A percentile compares a stretch with the other conserved stretches of the same genome.
phyloP scores from a whole-genome alignment of 2,329 filamentous ascomycete species.

The Colletotrichum sp. region DNA sequence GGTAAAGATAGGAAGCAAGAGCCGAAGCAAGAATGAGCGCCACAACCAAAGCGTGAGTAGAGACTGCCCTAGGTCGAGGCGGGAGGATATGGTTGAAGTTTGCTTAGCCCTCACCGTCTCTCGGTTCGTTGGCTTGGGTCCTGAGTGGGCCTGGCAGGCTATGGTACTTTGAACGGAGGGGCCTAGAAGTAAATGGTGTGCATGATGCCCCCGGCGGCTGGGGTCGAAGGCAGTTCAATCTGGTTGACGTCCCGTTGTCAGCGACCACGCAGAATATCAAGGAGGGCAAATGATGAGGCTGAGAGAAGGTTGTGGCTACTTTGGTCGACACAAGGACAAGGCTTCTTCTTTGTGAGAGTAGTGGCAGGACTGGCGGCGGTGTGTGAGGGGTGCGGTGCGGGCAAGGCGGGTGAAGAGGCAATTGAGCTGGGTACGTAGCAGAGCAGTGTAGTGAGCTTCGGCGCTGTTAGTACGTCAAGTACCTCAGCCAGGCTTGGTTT shows the following conservation, averaged over 20 bases:
- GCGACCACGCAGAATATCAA: neutral
- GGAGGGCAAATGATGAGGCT: neutral
- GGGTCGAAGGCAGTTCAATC: neutral
- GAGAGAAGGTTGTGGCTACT: neutral
- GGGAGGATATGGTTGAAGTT: neutral
- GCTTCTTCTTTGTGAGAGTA: neutral
- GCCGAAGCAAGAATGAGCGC: neutral
- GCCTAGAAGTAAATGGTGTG: conserved; percentile 2
- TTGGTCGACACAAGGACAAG: neutral
- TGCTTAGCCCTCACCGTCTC: neutral
- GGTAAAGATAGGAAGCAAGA: neutral
- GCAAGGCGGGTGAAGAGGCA: neutral
- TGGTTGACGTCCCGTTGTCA: neutral
- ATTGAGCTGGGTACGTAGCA: neutral
- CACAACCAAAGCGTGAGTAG: neutral
- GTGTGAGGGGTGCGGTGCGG: neutral
- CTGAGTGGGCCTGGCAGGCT: neutral
- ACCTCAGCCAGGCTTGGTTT: neutral
- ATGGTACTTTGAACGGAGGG: conserved; percentile 7
- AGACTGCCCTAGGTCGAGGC: neutral
- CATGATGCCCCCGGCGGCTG: conserved; percentile 4
- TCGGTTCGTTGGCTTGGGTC: neutral
- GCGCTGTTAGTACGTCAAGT: neutral
- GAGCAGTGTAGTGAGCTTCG: neutral
- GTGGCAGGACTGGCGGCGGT: neutral